Evolutionary conservation across 2,329 filamentous ascomycete genomes (phyloP), one percentile per base, ranked within the genome.

Genomic region (Colletotrichum musicola): DNA sequence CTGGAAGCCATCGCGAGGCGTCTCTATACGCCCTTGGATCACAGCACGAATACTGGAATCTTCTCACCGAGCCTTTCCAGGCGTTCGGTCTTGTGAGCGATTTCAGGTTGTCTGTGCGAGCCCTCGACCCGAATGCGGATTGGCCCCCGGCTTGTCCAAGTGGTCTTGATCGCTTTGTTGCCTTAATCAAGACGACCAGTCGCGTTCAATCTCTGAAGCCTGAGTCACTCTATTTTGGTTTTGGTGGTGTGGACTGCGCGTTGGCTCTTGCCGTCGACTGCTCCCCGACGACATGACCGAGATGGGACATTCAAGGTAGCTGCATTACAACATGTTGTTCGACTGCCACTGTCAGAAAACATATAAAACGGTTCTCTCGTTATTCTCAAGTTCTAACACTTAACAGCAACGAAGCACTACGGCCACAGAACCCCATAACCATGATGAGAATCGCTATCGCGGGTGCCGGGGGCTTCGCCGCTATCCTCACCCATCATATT

Each of bases 401-500:
- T 22, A 27, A 10, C 44, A 68, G 53, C 4, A 46, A 20, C 4
- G 7, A 38, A 6, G 12, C 14, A 27, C n/a, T 7, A 22, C n/a
- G 13, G 13, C 13, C 25, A 18, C 14, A 25, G 16, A 47, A n/a
- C 14, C 35, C 20, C 18, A 42, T 20, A 50, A 46, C n/a, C 69
- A 84, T 82, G 79, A 84, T 85, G 82, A 81, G 83, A 70, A 84
- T 85, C 66, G 84, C 82, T 67, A 80, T 85, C 68, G 84, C 82
- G 61, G 83, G 83, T 44, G 83, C 79, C 62, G 79, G 81, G 54
- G 83, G 82, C 60, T 78, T 85, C 57, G 82, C 84, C 65, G 79
- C 78, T 71, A 72, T 85, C 68, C 76, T 86, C 30, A 78, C 82
- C 51, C 84, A 87, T 64, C 85, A 88, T 74, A 84, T 94, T 38